Conservation (phyloP, 768 basidiomycete species). For the Mrakia frigida region DNA sequence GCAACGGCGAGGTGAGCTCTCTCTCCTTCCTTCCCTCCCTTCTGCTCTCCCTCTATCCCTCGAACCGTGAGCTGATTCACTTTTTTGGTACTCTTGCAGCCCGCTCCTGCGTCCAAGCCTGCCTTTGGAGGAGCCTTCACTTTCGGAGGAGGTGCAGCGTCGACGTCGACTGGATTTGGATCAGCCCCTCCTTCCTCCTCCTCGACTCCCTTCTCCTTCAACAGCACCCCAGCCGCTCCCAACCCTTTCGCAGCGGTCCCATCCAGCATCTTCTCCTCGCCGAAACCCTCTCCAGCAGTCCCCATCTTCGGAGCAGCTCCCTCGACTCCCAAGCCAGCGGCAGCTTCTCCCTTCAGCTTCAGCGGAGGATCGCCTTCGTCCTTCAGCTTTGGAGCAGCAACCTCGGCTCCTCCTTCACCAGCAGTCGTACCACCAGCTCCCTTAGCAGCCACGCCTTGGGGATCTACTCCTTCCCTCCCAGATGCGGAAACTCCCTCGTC, state of each 20-base stretch:
- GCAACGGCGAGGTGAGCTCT: background rate
- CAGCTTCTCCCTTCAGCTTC: conserved; percentile 18
- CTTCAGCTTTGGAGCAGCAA: conserved; percentile 11
- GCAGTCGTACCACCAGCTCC: conserved; percentile 16
- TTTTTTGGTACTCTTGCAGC: background rate
- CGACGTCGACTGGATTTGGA: conserved; percentile 21
- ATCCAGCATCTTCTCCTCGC: conserved; percentile 18
- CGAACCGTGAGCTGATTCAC: background rate
- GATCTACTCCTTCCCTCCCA: conserved; percentile 3
- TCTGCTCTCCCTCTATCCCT: background rate
- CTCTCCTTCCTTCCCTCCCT: background rate
- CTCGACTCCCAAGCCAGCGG: conserved; percentile 13
- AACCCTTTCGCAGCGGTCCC: conserved; percentile 18
- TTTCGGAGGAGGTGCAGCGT: conserved; percentile 16
- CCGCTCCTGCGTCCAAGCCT: background rate
- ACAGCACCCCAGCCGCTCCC: background rate
- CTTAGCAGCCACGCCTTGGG: conserved; percentile 8
- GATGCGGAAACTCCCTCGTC: background rate
- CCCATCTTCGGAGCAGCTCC: conserved; percentile 14
- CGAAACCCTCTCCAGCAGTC: conserved; percentile 8
- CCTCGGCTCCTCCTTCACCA: conserved; percentile 14
- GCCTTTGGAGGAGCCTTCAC: conserved; percentile 21
- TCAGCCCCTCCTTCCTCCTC: conserved; percentile 18
- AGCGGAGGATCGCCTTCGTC: background rate
- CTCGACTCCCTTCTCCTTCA: conserved; percentile 6